Base-by-base conservation (phyloP, 345 rosid species). In the Eutrema yunnanense region DNA sequence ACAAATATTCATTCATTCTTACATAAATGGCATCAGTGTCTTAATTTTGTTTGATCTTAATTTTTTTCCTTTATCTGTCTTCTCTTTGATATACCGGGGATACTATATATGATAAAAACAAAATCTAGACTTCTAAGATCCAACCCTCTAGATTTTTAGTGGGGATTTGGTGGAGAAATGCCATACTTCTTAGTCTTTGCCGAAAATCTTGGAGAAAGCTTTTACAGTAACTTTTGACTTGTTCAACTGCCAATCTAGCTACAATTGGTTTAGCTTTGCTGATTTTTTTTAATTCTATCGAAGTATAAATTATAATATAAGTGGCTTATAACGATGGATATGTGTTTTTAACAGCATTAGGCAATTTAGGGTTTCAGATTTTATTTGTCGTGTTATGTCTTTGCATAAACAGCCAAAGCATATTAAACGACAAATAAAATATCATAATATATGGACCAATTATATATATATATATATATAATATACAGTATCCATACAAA, bases 141-240 rank as follows among this genome's bases (percentile, higher is more conserved):
- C n/a, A 51, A 22, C 37, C 33, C 26, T 74, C 41, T 49, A 67
- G 68, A 34, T 41, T 9, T 41, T 42, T 49, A 59, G 73, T 74
- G 73, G 78, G 49, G 49, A 67, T 60, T 74, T 62, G 73, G 78
- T 67, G 13, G 68, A 66, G 37, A 26, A 46, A 59, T 74, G 48
- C 30, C 22, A 67, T 26, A 42, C 43, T 67, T 64, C 43, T 67
- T 64, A 32, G 70, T 53, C 69, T 72, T 72, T 54, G 76, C 55
- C 69, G 69, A 63, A 6, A 62, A 43, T 13, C 2, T 60, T 67
- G 49, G 55, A 67, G 55, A 67, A 62, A 51, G 42, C 52, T 60
- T 60, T 60, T 43, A 60, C 63, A 44, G 14, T 13, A 32, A 33
- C 62, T 74, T 58, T 74, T 59, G 63, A 74, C 73, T 74, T 59